Conservation (phyloP, 106 monocot species). For the Ottelia alismoides region DNA sequence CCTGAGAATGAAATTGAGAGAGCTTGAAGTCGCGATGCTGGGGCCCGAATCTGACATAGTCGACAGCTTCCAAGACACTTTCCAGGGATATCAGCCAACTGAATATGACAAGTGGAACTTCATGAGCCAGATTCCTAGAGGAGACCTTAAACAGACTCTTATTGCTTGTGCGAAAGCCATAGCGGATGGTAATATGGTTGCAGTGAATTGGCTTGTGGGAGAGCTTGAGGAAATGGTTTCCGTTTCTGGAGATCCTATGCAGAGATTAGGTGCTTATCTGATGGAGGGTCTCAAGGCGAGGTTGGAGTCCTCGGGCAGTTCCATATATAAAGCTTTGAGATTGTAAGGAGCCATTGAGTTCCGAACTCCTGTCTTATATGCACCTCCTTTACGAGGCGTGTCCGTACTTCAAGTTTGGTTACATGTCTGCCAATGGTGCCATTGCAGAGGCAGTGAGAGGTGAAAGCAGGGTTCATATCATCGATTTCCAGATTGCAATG, state of each 20-base stretch:
- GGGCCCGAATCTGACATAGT: too few species aligned
- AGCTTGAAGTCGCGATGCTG: too few species aligned
- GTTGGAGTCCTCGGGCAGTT: conserved; percentile 41
- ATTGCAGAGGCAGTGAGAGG: conserved; percentile 71
- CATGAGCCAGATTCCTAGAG: too few species aligned
- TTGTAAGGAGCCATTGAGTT: conserved; percentile 53
- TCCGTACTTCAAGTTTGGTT: conserved; percentile 87
- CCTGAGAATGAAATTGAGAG: too few species aligned
- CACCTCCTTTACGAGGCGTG: conserved; percentile 65
- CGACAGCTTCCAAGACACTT: too few species aligned
- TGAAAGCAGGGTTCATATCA: conserved; percentile 71
- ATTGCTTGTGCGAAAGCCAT: too few species aligned
- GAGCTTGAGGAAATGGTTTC: conserved; percentile 24
- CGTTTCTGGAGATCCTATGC: conserved; percentile 61
- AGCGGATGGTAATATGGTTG: too few species aligned
- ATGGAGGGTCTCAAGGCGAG: conserved; percentile 73
- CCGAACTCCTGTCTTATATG: conserved; percentile 65
- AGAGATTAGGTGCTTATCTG: conserved; percentile 75
- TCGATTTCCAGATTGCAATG: conserved; percentile 83
- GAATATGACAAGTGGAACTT: too few species aligned
- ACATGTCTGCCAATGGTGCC: conserved; percentile 91
- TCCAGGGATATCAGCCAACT: too few species aligned
- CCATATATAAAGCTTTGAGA: conserved; percentile 49
- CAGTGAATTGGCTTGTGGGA: too few species aligned
- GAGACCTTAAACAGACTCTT: too few species aligned